Conservation (phyloP, 768 basidiomycete species). For the Rickenella mellea region DNA sequence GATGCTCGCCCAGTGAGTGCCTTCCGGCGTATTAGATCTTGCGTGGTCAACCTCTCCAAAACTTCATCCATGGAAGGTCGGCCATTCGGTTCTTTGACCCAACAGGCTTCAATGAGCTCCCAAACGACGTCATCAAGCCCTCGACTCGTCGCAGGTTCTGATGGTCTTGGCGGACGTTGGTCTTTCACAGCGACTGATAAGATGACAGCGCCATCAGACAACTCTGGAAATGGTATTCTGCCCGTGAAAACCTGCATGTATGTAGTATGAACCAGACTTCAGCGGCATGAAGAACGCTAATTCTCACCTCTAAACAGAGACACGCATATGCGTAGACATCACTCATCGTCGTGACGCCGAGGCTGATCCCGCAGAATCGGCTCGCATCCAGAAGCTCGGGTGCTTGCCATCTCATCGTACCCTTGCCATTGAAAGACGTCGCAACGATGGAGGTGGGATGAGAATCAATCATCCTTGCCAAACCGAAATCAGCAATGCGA, state of each 20-base stretch:
- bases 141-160: constrained; percentile 23
- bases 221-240: neutral
- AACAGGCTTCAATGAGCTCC: constrained; percentile 32
- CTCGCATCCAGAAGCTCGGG: neutral
- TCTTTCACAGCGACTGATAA: constrained; percentile 36
- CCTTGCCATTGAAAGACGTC: neutral
- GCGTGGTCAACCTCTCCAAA: too few relatives aligned
- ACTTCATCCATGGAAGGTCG: constrained; percentile 30
- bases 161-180: constrained; percentile 34
- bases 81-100: constrained; percentile 24
- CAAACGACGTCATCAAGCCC: constrained; percentile 39
- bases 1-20: too few relatives aligned
- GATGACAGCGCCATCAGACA: neutral
- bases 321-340: neutral
- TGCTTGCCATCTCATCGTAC: neutral
- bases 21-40: too few relatives aligned
- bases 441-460: neutral
- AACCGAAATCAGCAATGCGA: constrained; percentile 47
- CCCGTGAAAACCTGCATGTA: neutral
- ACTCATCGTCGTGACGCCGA: neutral
- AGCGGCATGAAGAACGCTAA: neutral
- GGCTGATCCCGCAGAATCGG: neutral
- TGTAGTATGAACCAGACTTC: neutral
- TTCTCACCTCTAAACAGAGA: neutral
- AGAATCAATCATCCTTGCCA: constrained; percentile 32